Base-by-base conservation (phyloP, 352 stramenopile species). In the Stramenopiles sp. region DNA sequence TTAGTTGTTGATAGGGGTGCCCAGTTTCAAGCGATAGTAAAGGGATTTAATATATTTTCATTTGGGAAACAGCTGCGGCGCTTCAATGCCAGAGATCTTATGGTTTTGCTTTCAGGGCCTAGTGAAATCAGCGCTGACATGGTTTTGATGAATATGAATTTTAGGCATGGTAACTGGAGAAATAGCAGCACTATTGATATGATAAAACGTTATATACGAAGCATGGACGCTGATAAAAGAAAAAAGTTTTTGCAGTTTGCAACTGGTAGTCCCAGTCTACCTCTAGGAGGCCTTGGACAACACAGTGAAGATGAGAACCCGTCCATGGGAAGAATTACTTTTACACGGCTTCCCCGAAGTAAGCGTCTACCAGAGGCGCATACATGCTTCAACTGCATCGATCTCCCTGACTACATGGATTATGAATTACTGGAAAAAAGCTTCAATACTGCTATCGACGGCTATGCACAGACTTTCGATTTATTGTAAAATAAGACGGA, bases 201-300 rank as follows among this genome's bases (percentile, higher is more conserved):
- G 22, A 71, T 71, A 22, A 22, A 71, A 27, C 55, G 27, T 25
- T 71, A 71, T 27, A 71, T 71, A 25, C 27, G 22, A 25, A 25
- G 22, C 22, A 22, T 71, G 22, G 55, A 71, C 27, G 22, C 22
- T 25, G 22, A 22, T 22, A 71, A 71, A 71, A 71, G 22, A 71
- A 71, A 71, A 71, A 71, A 27, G 55, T 71, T 71, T 27, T 71
- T 71, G 27, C 55, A 71, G 55, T 71, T 71, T 71, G 55, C 55
- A 22, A 71, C 55, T 25, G 55, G 55, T 27, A 71, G 55, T 71
- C 55, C 55, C 22, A 71, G 27, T 71, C 27, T 71, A 71, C 55
- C 55, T 71, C 55, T 71, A 27, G 55, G 55, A 25, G 55, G 55
- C 55, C 55, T 71, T 71, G 55, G 55, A 27, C 55, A 71, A 27